Percentiles rank a stretch among this genome's conserved stretches.
Conservation (phyloP, 2,329 filamentous ascomycete species). For the Pestalotiopsis sp. region DNA sequence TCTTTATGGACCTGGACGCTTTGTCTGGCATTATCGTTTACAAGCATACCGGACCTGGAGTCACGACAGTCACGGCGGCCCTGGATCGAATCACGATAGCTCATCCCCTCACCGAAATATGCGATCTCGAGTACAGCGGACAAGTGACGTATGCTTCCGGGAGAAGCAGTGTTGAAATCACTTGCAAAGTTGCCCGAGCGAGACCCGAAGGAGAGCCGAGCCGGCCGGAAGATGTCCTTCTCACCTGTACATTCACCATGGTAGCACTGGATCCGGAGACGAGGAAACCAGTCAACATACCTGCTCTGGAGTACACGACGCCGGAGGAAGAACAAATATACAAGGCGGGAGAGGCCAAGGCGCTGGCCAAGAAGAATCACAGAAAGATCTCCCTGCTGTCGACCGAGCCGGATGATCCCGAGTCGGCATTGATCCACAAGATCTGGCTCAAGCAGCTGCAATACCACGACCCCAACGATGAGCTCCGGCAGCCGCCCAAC, state of each 20-base stretch:
- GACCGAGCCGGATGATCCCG: conserved; percentile 69
- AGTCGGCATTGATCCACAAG: conserved; percentile 71
- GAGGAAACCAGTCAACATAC: conserved; percentile 63
- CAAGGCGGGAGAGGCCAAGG: conserved; percentile 62
- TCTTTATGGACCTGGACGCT: conserved; percentile 82
- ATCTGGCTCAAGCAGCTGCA: conserved; percentile 72
- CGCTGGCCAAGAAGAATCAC: conserved; percentile 61
- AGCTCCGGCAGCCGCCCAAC: conserved; percentile 34
- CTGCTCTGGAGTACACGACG: conserved; percentile 59
- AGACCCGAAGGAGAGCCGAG: conserved; percentile 57
- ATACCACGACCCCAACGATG: conserved; percentile 49
- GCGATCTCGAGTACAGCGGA: conserved; percentile 72
- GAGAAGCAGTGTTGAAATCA: conserved; percentile 73
- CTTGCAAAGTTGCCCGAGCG: conserved; percentile 71
- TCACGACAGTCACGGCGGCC: conserved; percentile 51
- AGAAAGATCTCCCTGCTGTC: conserved; percentile 64
- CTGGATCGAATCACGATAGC: conserved; percentile 59
- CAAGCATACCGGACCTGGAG: conserved; percentile 62
- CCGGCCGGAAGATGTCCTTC: conserved; percentile 43
- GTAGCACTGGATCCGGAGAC: conserved; percentile 71
- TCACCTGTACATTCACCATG: conserved; percentile 69
- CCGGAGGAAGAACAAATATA: conserved; percentile 66
- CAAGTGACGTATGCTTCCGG: conserved; percentile 70
- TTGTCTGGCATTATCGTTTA: conserved; percentile 76
- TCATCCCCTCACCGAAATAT: conserved; percentile 74